Evolutionary conservation across 2,329 filamentous ascomycete genomes (phyloP), one percentile per base, ranked within the genome.

Genomic region (Elsinoe necatrix): DNA sequence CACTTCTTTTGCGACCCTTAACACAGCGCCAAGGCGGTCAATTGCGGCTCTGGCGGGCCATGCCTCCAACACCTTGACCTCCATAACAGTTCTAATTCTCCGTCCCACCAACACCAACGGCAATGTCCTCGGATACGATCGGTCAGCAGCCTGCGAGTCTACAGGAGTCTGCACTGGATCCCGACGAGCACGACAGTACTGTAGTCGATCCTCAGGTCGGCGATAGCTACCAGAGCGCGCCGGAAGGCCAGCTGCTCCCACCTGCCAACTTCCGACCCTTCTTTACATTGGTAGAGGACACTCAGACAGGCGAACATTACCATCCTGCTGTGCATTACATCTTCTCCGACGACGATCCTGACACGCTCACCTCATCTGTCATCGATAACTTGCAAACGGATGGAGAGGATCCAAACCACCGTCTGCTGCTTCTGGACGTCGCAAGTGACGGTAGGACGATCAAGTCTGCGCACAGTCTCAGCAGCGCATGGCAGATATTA

Each of bases 271-370:
- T 95, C 70, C 78, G 83, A 43, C 88, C 89, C 1, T 86, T 95
- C 75, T 96, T 95, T 75, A 86, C 89, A 0, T 77, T 96, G 41
- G 78, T 97, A 61, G 83, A 88, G 66, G 90, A 95, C 69, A 73
- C 79, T 9, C 80, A 82, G n/a, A 84, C 81, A 7, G 80, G 82
- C 64, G 81, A 87, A 45, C 87, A 89, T 60, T 79, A 89, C 65
- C 91, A 97, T 68, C 93, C 92, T 1, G 83, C 82, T 55, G 83
- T 95, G 1, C 89, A 92, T 73, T 97, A 97, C 73, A 80, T 97
- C 66, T 97, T 98, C 74, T 82, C 82, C 63, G 91, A 97, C 70
- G 93, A 97, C 71, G 90, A 96, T 67, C 81, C 84, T 1, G 86
- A 91, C 47, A 75, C 87, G 43, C 76, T 95, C 35, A 86, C 86